Evolutionary conservation across 2,329 filamentous ascomycete genomes (phyloP).

Genomic region (Ceratocystis colombiana): DNA sequence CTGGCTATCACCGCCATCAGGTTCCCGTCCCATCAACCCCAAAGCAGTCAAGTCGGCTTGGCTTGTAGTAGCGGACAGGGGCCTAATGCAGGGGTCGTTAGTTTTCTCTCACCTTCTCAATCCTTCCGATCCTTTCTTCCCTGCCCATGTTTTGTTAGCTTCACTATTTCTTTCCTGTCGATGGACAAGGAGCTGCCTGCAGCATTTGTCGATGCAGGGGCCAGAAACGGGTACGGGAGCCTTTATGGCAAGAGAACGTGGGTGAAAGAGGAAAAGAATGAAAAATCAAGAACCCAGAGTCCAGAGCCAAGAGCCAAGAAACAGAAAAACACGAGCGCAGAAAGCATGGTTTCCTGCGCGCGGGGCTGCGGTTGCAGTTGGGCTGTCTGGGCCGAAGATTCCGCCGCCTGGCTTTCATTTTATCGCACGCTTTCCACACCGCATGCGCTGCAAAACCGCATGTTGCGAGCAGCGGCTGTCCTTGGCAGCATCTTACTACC

Average conservation of each 20-base stretch:
- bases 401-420: not conserved
- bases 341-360: not conserved
- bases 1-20: not conserved
- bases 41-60: conserved; percentile 5
- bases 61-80: not conserved
- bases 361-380: not conserved
- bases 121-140: not conserved
- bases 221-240: not conserved
- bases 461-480: too few species aligned
- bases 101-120: not conserved
- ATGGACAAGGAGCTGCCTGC: not conserved
- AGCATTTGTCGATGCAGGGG: not conserved
- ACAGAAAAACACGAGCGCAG: not conserved
- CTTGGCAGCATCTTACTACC: not conserved
- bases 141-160: not conserved
- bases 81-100: not conserved
- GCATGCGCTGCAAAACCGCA: too few species aligned
- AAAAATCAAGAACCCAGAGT: too few species aligned
- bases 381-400: not conserved
- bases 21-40: conserved; percentile 1
- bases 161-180: not conserved
- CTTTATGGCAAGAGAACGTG: not conserved
- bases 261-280: not conserved
- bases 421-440: not conserved
- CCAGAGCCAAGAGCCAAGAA: not conserved